phyloP scores from a whole-genome alignment of 345 rosid genomes.

The Geranium brycei region DNA sequence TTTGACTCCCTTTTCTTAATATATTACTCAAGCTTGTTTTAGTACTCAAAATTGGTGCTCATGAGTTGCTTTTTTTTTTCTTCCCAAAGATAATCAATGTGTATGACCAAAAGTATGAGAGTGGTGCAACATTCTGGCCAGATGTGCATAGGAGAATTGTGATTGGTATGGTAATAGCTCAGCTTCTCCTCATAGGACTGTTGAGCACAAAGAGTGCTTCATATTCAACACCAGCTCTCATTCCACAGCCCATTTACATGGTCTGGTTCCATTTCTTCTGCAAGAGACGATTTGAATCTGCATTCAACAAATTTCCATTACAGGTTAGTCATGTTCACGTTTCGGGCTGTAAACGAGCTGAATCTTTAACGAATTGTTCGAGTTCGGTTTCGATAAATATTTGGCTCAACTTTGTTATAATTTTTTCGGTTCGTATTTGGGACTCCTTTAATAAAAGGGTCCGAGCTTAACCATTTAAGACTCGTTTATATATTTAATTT shows the following conservation, averaged over 20 bases:
- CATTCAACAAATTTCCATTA: conserved; percentile 66
- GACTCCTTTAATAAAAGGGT: too few species aligned
- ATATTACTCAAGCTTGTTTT: too few species aligned
- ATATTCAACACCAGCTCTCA: conserved; percentile 36
- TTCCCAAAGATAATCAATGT: conserved; percentile 44
- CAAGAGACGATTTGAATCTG: conserved; percentile 82
- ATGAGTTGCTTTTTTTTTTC: too few species aligned
- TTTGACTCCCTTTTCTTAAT: too few species aligned
- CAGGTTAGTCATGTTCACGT: conserved; percentile 29
- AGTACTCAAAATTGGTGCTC: too few species aligned
- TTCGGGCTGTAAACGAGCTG: too few species aligned
- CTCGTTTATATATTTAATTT: too few species aligned
- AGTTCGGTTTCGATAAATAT: too few species aligned
- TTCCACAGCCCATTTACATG: conserved; percentile 63
- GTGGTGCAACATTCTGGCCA: conserved; percentile 94
- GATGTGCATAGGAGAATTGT: conserved; percentile 70
- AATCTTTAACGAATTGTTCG: too few species aligned
- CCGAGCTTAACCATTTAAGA: too few species aligned
- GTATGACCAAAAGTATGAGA: conserved; percentile 77
- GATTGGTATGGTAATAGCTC: conserved; percentile 56
- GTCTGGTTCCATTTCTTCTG: conserved; percentile 74
- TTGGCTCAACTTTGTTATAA: too few species aligned
- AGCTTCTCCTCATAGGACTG: conserved; percentile 73
- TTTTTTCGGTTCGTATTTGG: too few species aligned
- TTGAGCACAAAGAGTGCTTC: conserved; percentile 57